Evolutionary conservation across 805 yeast species (phyloP), one percentile per base, ranked within the genome.

Genomic region (Sugiyamaella chiloensis): DNA sequence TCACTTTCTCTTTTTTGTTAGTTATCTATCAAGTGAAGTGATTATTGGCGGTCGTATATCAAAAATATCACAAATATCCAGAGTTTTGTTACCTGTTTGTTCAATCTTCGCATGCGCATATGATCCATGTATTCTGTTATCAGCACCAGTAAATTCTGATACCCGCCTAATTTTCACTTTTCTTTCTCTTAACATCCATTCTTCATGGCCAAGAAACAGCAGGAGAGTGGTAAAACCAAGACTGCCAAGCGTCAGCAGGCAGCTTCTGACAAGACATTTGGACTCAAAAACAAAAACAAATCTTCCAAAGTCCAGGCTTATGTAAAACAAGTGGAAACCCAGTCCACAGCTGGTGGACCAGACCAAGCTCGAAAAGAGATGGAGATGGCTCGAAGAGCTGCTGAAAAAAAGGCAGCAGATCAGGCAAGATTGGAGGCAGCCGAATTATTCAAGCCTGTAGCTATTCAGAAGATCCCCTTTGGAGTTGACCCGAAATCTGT

Each of bases 401-500:
- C 83, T 41, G 95, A 86, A 67, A 90, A 86, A 76, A 87, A 85
- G 64, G 93, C 96, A 9, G 85, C 89, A 1, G 99, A 91, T 55
- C 83, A 78, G 37, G 97, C 96, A 36, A 87, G 85, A 63, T 79
- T 78, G 40, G 97, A 91, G 61, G 95, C 96, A 4, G 83, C 87
- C 11, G 83, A 85, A 14, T 68, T 91, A 39, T 78, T 88, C 58
- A 84, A 81, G 26, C 70, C 80, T 0, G 73, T 80, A 3, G 84
- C 79, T 46, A 21, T 34, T 4, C 97, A 87, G 65, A 88, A 87
- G 63, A 87, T 91, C 26, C 96, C 96, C 35, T 89, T 91, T 61
- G 99, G 99, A 45, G 97, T 89, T 51, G 98, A 93, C 69, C 99
- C 99, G 46, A 91, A 93, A 70, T 80, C 96, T 1, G 85, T 93